Evolutionary conservation across 2,329 filamentous ascomycete species (phyloP), one percentile per base, ranked within the genome.

Genomic region (Coleophoma cylindrospora): DNA sequence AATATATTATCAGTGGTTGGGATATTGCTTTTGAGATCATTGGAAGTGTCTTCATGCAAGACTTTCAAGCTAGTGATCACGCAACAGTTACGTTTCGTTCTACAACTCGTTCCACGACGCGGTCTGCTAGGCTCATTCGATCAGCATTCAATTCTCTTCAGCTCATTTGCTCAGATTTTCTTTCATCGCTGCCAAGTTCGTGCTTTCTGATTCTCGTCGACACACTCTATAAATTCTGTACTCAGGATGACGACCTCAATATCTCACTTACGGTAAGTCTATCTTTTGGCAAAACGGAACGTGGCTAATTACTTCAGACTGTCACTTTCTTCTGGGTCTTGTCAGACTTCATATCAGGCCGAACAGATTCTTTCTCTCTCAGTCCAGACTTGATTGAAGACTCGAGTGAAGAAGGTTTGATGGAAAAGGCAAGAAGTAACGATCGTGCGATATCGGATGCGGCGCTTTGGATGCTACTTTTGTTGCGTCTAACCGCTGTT

Each of bases 301-400:
- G 19, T 34, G 34, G 47, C 60, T 48, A 46, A 52, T 36, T 27
- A 34, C 44, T 19, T 3, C 46, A 89, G 81, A 94, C 91, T 1
- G 89, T 96, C 9, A 96, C 92, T 0, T 94, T 95, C 64, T 95
- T 96, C 66, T 96, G 91, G 90, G 91, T 92, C 48, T 80, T 96
- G 8, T 96, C 92, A 0, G 91, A 96, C 66, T 94, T 91, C 56
- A 74, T 97, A 4, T 84, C 81, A 1, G 71, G 75, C 3, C 81
- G 79, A 57, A 81, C 76, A 48, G 74, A 74, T 51, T 73, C 76
- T 0, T 76, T 85, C 41, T 74, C 77, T 1, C 79, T 86, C 33
- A 83, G 77, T 1, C 71, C 76, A 40, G 74, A 76, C 46, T 73
- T 84, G 52, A 74, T 84, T 50, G 68, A 74, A 41, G 71, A 75